Evolutionary conservation across 495 filamentous ascomycete species (phyloP), one percentile per base, ranked within the genome.

Genomic region (Podospora pseudocomata): DNA sequence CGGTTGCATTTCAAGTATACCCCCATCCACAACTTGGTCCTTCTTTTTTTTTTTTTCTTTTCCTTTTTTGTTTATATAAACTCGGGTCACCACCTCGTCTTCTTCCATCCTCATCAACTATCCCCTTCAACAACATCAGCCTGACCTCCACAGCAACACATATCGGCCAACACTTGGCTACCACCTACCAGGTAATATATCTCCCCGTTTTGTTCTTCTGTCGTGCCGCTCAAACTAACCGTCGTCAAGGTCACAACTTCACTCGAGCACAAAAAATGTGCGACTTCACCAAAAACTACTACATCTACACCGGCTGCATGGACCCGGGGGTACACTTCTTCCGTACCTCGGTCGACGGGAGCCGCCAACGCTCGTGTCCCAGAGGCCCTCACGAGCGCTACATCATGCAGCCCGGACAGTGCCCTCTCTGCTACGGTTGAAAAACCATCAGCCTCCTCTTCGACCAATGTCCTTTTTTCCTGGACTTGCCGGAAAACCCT

Each of bases 261-360:
- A 63, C 60, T 1, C 23, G 23, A 26, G 13, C 60, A 60, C 58
- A 20, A 84, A 84, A 75, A 68, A 93, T 93, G 90, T 93, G 90
- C 83, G 86, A 91, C 79, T 89, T 88, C 75, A 89, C 86, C 77
- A 90, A 89, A 72, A 91, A 90, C 77, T 91, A 87, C 75, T 91
- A 91, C 78, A 88, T 93, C 80, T 91, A 91, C 80, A 89, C 87
- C 65, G 82, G 83, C 23, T 93, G 90, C 72, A 78, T 82, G 54
- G 86, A 91, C 67, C 89, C 88, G 13, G 82, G 83, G 63, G 80
- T 84, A 18, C 90, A 93, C 78, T 90, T 91, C 76, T 86, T 90
- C 73, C 81, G 86, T 66, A 91, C 88, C 13, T 83, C 83, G 6
- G 73, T 88, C 61, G 90, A 93, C 68, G 89, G 88, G 44, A 84